Base-by-base conservation (phyloP, 768 basidiomycete genomes). In the Calocybe gangraenosa region DNA sequence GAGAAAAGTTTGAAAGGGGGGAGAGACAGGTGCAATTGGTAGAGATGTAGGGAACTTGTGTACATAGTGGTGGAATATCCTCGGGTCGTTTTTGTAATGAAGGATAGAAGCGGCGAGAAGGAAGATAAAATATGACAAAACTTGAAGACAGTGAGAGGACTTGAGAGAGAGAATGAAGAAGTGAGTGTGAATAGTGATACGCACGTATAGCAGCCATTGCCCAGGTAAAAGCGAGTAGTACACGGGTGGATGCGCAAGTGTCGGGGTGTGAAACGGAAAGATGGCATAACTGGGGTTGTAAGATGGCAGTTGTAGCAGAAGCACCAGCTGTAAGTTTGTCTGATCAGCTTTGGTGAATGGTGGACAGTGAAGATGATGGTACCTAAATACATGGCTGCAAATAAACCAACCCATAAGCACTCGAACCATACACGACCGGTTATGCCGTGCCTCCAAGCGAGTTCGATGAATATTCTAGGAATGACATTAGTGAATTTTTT, bases 371-470 rank as follows among this genome's bases (percentile, higher is more conserved):
- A 15, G 25, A 9, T 28, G 18, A 33, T 33, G 28, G 43, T 57
- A 89, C 87, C 73, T 3, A 88, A 65, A 50, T 83, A 66, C 64
- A 87, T 61, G 10, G 74, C 33, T 58, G 77, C 81, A 53, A 82
- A 80, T 4, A 81, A 14, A 1, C 67, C 65, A 28, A 81, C 64
- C 85, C 84, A 88, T 18, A 62, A 37, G 52, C 74, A 76, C 58
- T 89, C 87, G 51, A 87, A 83, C 82, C 82, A 86, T 13, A 87
- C 78, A n/a, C 71, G 74, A 18, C 74, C 73, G 17, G 79, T 71
- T 35, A 83, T 58, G 6, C 76, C 62, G 58, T 75, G 65, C 48
- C 65, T 69, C 15, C 71, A 70, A 18, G 75, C 55, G 28, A 87
- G 60, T 60, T 87, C 84, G 31, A 78, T 59, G 50, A 83, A 82